Base-by-base conservation (phyloP, 2,329 filamentous ascomycete species). In the Neurospora sp. region DNA sequence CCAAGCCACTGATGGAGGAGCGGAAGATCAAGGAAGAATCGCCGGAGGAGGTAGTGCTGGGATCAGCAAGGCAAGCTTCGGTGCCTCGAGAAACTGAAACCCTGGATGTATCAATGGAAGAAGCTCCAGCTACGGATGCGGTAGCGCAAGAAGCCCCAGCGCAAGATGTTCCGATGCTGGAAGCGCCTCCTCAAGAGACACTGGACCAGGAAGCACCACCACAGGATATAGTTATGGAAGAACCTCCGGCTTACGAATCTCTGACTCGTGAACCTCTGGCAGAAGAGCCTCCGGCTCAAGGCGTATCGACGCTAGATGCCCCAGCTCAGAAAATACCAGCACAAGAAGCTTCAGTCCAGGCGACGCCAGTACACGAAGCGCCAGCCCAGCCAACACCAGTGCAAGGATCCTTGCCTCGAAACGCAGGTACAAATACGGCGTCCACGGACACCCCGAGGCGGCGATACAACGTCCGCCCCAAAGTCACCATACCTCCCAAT, bases 401-500 rank as follows among this genome's bases (percentile, higher is more conserved):
- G 8, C 52, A 62, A 62, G 52, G 28, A n/a, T 36, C 3, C 52
- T 62, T 62, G 23, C 28, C 23, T 62, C 52, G 15, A 36, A 33
- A 5, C 3, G 8, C 52, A 62, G 52, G 13, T 6, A 36, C 23
- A 62, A 62, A 17, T 62, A 36, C 52, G 23, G 28, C 8, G 13
- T 28, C 28, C 7, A 62, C 52, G 15, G 73, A 75, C 62, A 75
- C 75, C 43, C 74, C 77, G 43, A 79, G 81, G 72, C 78, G 78
- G 68, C 80, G 76, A 72, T 88, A 86, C 77, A 87, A 89, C 75
- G 87, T 91, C 71, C 87, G 86, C 52, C 91, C 93, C 13, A 93
- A 89, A 76, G 92, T 93, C 8, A 97, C 95, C 17, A 94, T 99
- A 76, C 94, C 95, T 17, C 83, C 87, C 69, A 87, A 91, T 72